These are phyloP conservation scores for Suillus variegatus DNA, from an alignment of 768 basidiomycete species.

Conservation along the genomic window DNA sequence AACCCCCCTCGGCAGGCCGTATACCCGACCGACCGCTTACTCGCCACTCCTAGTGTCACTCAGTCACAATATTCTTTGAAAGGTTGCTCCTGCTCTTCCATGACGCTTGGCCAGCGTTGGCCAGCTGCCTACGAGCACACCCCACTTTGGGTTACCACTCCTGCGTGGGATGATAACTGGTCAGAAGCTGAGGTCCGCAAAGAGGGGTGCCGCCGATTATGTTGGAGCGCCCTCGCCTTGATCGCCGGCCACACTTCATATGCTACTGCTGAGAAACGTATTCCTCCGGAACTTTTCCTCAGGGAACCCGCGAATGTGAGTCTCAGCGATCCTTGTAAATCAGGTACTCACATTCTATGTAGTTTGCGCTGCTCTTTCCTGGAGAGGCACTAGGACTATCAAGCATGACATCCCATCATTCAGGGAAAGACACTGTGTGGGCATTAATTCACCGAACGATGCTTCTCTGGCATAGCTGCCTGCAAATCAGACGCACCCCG, in stretches of 20 bases:
- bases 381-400: slow-evolving; percentile 59
- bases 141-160: slow-evolving; percentile 64
- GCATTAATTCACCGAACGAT: slow-evolving; percentile 70
- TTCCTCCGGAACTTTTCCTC: slow-evolving; percentile 53
- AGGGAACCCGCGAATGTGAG: slow-evolving; percentile 68
- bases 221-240: slow-evolving; percentile 70
- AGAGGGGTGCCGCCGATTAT: slow-evolving; percentile 71
- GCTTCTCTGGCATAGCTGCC: slow-evolving; percentile 73
- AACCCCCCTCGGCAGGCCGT: slow-evolving; percentile 11
- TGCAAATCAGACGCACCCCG: slow-evolving; percentile 54
- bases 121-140: slow-evolving; percentile 50
- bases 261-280: slow-evolving; percentile 43
- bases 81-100: slow-evolving; percentile 48
- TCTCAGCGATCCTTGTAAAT: slow-evolving; percentile 11
- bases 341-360: slow-evolving; percentile 1
- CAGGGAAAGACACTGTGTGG: slow-evolving; percentile 71
- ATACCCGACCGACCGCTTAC: not conserved
- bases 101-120: slow-evolving; percentile 56
- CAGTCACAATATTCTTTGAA: slow-evolving; percentile 17
- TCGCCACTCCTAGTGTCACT: not conserved
- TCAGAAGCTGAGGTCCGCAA: slow-evolving; percentile 64
- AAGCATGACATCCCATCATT: slow-evolving; percentile 23
- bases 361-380: slow-evolving; percentile 77
- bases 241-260: slow-evolving; percentile 67
- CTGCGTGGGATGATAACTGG: slow-evolving; percentile 62